These are phyloP conservation scores for Trichoderma aggressivum DNA, from an alignment of 2,329 filamentous ascomycete species.

Conservation along the genomic window DNA sequence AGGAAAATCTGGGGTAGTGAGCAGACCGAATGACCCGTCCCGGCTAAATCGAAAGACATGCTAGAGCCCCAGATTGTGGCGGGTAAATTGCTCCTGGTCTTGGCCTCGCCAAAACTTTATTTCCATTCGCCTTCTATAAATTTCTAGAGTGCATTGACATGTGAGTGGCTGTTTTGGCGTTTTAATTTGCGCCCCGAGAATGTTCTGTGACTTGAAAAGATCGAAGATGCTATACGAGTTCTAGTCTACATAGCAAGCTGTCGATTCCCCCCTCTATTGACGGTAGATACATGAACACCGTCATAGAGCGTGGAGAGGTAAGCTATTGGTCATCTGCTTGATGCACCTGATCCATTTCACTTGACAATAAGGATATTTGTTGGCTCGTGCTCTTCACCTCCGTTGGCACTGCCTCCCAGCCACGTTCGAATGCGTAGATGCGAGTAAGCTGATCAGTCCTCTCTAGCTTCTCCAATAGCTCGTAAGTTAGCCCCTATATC, in stretches of 20 bases:
- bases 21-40: background rate
- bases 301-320: background rate
- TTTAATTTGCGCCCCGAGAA: background rate
- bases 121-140: background rate
- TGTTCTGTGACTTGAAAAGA: background rate
- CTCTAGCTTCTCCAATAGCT: background rate
- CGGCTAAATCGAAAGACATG: background rate
- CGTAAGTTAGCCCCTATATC: background rate
- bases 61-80: background rate
- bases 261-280: too few species aligned
- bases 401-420: background rate
- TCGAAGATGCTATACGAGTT: background rate
- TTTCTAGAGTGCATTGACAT: background rate
- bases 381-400: background rate
- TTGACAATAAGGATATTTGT: background rate
- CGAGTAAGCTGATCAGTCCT: background rate
- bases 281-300: background rate
- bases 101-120: background rate
- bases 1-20: background rate
- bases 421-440: background rate
- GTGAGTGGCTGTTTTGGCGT: background rate
- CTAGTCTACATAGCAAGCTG: too few species aligned
- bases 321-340: background rate
- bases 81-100: background rate
- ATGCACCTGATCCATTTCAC: background rate